Evolutionary conservation across 768 basidiomycete species (phyloP).

Genomic region (Auriscalpium microsporum): DNA sequence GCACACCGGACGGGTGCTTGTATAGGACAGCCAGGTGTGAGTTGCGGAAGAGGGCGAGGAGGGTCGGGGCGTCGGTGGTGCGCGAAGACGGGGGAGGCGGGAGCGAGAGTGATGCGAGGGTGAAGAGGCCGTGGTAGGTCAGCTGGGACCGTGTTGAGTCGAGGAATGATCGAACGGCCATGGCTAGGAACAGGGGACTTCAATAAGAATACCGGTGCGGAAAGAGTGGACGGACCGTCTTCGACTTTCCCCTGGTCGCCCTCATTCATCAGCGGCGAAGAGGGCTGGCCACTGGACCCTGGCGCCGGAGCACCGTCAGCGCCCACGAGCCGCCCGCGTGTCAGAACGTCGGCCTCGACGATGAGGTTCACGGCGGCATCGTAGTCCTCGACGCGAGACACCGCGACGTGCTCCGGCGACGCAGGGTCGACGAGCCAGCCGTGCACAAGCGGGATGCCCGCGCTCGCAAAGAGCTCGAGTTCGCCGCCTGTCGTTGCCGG

Average conservation of each 20-base stretch:
- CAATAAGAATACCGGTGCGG: neutral
- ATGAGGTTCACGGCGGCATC: slow-evolving; percentile 67
- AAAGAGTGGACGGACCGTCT: slow-evolving; percentile 42
- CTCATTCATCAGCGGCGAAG: slow-evolving; percentile 25
- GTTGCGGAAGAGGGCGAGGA: slow-evolving; percentile 86
- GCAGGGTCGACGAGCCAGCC: slow-evolving; percentile 81
- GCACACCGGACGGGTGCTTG: slow-evolving; percentile 38
- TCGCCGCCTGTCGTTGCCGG: slow-evolving; percentile 61
- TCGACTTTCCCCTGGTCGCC: slow-evolving; percentile 57
- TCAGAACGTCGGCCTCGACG: slow-evolving; percentile 72
- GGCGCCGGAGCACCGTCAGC: slow-evolving; percentile 22
- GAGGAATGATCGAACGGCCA: slow-evolving; percentile 60
- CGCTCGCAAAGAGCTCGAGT: slow-evolving; percentile 77
- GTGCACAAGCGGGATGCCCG: slow-evolving; percentile 73
- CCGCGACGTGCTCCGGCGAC: slow-evolving; percentile 46
- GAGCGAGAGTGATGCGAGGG: slow-evolving; percentile 38
- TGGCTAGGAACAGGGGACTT: slow-evolving; percentile 35
- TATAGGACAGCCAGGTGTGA: slow-evolving; percentile 87
- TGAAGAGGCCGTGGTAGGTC: slow-evolving; percentile 83
- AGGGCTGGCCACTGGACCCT: slow-evolving; percentile 3
- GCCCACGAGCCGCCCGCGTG: slow-evolving; percentile 51
- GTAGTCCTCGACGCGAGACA: slow-evolving; percentile 54
- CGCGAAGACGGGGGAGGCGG: slow-evolving; percentile 13
- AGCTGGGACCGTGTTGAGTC: slow-evolving; percentile 70
- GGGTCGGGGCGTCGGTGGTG: slow-evolving; percentile 29